Evolutionary conservation across 2,329 filamentous ascomycete species (phyloP).

Genomic region (Biscogniauxia mediterranea): DNA sequence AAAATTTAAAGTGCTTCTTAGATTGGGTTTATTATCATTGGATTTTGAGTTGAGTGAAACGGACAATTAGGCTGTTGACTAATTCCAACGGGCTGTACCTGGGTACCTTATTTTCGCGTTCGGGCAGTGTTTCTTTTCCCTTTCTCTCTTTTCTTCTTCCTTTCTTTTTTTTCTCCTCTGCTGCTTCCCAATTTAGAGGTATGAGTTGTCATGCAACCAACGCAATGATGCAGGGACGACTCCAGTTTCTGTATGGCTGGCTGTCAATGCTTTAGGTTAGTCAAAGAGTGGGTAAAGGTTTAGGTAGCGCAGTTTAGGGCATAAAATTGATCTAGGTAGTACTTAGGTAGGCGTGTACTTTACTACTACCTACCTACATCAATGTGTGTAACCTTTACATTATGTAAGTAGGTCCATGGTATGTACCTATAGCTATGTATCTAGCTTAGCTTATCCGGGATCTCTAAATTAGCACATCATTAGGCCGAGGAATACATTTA

Average conservation of each 20-base stretch:
- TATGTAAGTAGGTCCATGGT: not conserved
- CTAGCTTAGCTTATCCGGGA: not conserved
- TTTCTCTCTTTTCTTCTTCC: not conserved
- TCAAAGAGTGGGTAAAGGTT: not conserved
- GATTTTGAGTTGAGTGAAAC: not conserved
- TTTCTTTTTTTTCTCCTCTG: not conserved
- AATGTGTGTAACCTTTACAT: too few species aligned
- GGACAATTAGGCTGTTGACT: not conserved
- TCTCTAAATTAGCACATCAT: not conserved
- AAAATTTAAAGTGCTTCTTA: too few species aligned
- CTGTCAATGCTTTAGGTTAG: not conserved
- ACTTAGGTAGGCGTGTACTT: not conserved
- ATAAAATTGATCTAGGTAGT: not conserved
- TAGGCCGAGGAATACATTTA: not conserved
- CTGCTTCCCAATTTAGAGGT: not conserved
- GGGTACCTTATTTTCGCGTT: not conserved
- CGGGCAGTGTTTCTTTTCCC: not conserved
- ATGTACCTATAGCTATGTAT: too few species aligned
- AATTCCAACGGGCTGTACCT: not conserved
- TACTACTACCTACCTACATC: too few species aligned
- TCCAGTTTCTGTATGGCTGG: not conserved
- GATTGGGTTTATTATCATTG: not conserved
- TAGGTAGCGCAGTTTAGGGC: not conserved
- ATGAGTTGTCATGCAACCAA: not conserved
- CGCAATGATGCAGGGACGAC: not conserved